Conservation (phyloP, 805 yeast genomes). For the Lipomyces japonicus region DNA sequence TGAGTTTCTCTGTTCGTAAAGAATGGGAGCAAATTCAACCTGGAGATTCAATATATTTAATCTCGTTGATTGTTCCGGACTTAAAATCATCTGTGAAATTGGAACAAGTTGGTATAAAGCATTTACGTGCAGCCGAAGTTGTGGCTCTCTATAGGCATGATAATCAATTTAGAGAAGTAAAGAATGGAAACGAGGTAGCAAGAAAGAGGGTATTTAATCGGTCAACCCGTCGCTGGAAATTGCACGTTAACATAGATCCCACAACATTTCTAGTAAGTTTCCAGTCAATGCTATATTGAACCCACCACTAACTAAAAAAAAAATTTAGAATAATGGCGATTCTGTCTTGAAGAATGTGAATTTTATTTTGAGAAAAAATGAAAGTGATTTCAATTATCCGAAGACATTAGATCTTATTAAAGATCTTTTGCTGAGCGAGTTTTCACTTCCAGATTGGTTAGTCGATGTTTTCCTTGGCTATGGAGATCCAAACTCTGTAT, state of each 20-base stretch:
- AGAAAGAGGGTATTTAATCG: constrained; percentile 20
- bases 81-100: constrained; percentile 8
- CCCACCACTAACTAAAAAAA: no score
- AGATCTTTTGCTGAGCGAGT: constrained; percentile 8
- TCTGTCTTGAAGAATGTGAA: constrained; percentile 27
- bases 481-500: constrained; percentile 33
- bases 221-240: constrained; percentile 16
- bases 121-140: constrained; percentile 32
- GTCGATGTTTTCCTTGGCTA: constrained; percentile 36
- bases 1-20: constrained; percentile 8
- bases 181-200: constrained; percentile 5
- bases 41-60: constrained; percentile 33
- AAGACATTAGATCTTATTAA: no score
- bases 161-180: constrained; percentile 4
- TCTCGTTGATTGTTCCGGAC: constrained; percentile 26
- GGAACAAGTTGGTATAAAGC: constrained; percentile 30
- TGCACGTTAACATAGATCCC: constrained; percentile 33
- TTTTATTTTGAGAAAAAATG: no score
- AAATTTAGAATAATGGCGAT: constrained; percentile 30
- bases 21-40: constrained; percentile 35
- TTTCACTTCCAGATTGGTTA: constrained; percentile 39
- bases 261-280: constrained; percentile 4
- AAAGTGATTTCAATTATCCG: no score
- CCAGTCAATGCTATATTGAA: no score
- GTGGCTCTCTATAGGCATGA: constrained; percentile 31